These are phyloP conservation scores for Coemansia sp. DNA, from an alignment of 192 early-diverging fungal genomes.

Conservation along the genomic window DNA sequence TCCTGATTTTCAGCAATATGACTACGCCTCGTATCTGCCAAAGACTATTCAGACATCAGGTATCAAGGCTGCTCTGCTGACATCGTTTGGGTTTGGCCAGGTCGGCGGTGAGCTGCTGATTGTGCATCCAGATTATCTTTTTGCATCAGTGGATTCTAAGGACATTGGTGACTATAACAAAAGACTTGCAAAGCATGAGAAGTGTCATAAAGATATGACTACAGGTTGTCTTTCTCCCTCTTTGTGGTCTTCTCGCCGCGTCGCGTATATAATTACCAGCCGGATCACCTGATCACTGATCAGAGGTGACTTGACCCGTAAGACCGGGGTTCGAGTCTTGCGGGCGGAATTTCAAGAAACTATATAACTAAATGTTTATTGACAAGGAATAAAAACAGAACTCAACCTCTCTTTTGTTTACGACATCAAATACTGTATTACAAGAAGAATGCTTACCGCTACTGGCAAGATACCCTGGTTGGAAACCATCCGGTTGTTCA, in stretches of 20 bases:
- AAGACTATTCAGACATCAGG: constrained; percentile 65
- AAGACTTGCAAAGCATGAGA: neutral
- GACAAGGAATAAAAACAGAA: too few species aligned
- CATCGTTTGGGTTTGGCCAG: constrained; percentile 70
- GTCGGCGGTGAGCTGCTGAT: constrained; percentile 65
- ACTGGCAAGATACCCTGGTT: constrained; percentile 11
- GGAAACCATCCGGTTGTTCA: constrained; percentile 47
- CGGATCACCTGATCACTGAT: too few species aligned
- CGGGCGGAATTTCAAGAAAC: too few species aligned
- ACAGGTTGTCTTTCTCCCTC: too few species aligned
- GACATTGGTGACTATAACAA: neutral
- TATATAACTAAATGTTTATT: too few species aligned
- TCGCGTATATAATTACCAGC: too few species aligned
- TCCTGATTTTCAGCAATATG: constrained; percentile 69
- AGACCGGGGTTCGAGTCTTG: too few species aligned
- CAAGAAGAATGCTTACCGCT: constrained; percentile 7
- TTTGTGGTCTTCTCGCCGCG: too few species aligned
- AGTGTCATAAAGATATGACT: too few species aligned
- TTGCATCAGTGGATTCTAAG: constrained; percentile 28
- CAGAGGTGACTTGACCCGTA: too few species aligned
- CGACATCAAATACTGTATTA: too few species aligned
- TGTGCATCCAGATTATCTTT: constrained; percentile 65
- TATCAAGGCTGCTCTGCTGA: constrained; percentile 63
- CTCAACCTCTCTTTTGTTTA: too few species aligned
- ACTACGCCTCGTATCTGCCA: constrained; percentile 81